phyloP scores from a whole-genome alignment of 345 rosid species.

The Salix viminalis region DNA sequence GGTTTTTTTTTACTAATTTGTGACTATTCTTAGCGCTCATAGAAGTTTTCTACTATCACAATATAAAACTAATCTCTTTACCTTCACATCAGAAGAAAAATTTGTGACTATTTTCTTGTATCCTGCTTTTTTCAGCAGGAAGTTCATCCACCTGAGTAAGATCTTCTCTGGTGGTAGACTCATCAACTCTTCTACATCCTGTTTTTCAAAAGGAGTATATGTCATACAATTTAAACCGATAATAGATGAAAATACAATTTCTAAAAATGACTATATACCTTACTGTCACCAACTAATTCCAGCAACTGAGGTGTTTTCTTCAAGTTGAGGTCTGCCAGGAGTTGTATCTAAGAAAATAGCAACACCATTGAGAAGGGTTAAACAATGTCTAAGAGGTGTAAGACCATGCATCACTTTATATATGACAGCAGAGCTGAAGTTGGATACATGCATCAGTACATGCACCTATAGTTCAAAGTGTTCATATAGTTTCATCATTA shows the following conservation, averaged over 20 bases:
- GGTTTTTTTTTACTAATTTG: neutral
- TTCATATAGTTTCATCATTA: neutral
- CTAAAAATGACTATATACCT: conserved; percentile 35
- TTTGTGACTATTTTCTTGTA: conserved; percentile 77
- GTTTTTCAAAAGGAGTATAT: conserved; percentile 16
- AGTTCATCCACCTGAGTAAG: conserved; percentile 95
- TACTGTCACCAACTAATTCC: conserved; percentile 81
- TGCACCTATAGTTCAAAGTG: neutral
- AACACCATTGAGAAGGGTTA: conserved; percentile 20
- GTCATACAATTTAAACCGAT: neutral
- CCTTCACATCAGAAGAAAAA: conserved; percentile 97
- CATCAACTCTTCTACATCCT: conserved; percentile 99
- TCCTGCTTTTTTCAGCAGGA: conserved; percentile 72
- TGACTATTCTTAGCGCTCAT: neutral
- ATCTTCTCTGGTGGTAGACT: conserved; percentile 98
- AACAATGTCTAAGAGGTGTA: neutral
- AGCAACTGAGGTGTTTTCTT: conserved; percentile 95
- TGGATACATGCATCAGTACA: too few relatives aligned
- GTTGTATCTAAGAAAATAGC: conserved; percentile 65
- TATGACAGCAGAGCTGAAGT: neutral
- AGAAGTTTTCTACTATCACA: neutral
- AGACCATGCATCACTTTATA: neutral
- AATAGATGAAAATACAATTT: neutral
- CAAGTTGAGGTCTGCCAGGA: conserved; percentile 93
- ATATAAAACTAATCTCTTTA: conserved; percentile 13